These are phyloP conservation scores for Neopestalotiopsis clavispora DNA, from an alignment of 2,329 filamentous ascomycete species.

Conservation along the genomic window DNA sequence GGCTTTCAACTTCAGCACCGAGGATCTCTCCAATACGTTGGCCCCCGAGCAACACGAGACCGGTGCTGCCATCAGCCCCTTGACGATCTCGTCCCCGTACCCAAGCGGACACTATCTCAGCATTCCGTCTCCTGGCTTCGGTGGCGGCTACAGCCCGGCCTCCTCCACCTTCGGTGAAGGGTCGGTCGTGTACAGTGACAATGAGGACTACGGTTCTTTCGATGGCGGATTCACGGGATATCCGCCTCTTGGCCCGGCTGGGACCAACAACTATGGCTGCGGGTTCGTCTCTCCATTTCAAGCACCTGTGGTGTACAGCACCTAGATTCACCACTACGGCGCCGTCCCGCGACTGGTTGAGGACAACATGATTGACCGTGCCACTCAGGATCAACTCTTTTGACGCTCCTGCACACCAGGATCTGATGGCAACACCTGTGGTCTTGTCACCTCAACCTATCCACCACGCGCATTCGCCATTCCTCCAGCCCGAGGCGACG, in stretches of 20 bases:
- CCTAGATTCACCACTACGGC: constrained; percentile 52
- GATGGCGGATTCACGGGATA: constrained; percentile 51
- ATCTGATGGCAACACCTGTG: constrained; percentile 24
- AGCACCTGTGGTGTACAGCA: constrained; percentile 54
- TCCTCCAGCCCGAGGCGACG: constrained; percentile 48
- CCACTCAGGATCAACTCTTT: constrained; percentile 55
- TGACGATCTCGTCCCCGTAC: constrained; percentile 62
- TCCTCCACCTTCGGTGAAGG: constrained; percentile 66
- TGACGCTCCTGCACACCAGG: constrained; percentile 42
- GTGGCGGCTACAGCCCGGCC: constrained; percentile 63
- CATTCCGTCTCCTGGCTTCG: constrained; percentile 65
- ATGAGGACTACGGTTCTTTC: constrained; percentile 59
- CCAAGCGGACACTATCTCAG: constrained; percentile 62
- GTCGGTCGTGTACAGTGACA: constrained; percentile 67
- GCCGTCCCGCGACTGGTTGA: constrained; percentile 40
- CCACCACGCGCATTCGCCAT: constrained; percentile 48
- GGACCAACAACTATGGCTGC: constrained; percentile 52
- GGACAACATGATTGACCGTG: constrained; percentile 59
- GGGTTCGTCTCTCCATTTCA: constrained; percentile 69
- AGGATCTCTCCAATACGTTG: constrained; percentile 60
- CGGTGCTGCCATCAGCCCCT: constrained; percentile 55
- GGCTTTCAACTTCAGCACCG: constrained; percentile 67
- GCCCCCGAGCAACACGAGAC: constrained; percentile 50
- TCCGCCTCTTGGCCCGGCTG: constrained; percentile 49
- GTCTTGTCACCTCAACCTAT: constrained; percentile 41